Evolutionary conservation across 495 filamentous ascomycete species (phyloP), one percentile per base, ranked within the genome.

Genomic region (Tuber borchii): DNA sequence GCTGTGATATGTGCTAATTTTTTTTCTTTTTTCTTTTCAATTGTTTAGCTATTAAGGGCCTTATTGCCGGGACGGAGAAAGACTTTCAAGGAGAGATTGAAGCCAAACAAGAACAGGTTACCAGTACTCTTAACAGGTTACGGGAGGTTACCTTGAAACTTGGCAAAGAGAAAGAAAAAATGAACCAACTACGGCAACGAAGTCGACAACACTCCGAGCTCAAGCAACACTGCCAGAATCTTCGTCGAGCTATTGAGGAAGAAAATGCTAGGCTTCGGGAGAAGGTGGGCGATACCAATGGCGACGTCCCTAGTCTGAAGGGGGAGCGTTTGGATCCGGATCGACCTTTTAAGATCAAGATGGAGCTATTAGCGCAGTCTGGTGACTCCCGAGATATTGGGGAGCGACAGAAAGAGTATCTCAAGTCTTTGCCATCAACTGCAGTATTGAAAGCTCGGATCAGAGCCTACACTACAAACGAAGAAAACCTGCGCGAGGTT

Each of bases 31-130:
- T n/a, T n/a, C n/a, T n/a, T 56, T 37, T 65, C 19, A 43, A 34
- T 12, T 71, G 37, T 69, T 19, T 82, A 94, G 92, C 92, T 31
- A 91, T 92, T 76, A 87, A 89, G 43, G 88, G 91, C 72, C 87
- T 96, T 76, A 88, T 99, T 19, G 88, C 88, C 14, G 88, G 91
- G 71, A 91, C 93, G 39, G 89, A 93, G 56, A 86, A 88, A 37
- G 89, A 92, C 56, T 92, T 97, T 82, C 89, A 91, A 34, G 86
- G 87, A n/a, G 91, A 91, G 76, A 86, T 96, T 44, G 90, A 89
- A 48, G 87, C 89, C 65, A 97, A 97, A 79, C 95, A 97, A 85
- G 89, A 91, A 43, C 87, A 89, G 26, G 90, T 97, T 75, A 93
- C 95, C 79, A 85, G 88, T 43, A 89, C 93, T 74, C 93, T 97